Evolutionary conservation across 176 grass and related monocot genomes (phyloP), one percentile per base, ranked within the genome.

Genomic region (Oropetium thomaeum): DNA sequence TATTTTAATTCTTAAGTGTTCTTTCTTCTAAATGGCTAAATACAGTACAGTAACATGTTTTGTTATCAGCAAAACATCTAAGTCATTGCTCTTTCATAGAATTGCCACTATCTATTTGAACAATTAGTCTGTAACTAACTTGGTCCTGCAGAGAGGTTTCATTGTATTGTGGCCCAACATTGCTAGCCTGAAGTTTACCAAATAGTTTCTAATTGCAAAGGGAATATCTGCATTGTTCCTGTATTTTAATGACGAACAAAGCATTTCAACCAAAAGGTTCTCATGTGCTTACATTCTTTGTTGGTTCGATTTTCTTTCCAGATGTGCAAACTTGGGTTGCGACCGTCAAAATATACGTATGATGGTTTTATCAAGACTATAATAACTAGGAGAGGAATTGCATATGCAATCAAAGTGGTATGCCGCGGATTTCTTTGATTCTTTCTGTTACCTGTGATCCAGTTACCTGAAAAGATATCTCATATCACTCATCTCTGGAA

Each of bases 331-430:
- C 40, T 97, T 83, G 88, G 91, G 73, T 75, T 97, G 78, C 69
- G 1, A 33, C 88, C 88, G 8, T 89, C 95, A 76, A 53, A n/a
- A 33, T 77, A 83, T 87, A 89, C 91, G 22, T 93, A 93, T 75
- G 83, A 87, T 69, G 88, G 91, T 62, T 91, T 97, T 87, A 73
- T 93, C 73, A 93, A 87, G 67, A 65, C 81, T 59, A 57, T 89
- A 67, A 63, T 89, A 45, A 31, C 65, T 81, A 63, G 75, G 49
- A 92, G 92, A 82, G 90, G 86, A 75, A 67, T 85, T 81, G 66
- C 73, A 77, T 71, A 87, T 84, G 90, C 81, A 62, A 78, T 72
- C 57, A 87, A 92, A 83, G 72, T 89, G 91, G 95, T 97, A 93
- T 77, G 32, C 65, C 76, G 76, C 44, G 23, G n/a, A 28, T 54